These are phyloP conservation scores for Cercospora zeae-maydis DNA, from an alignment of 2,329 filamentous ascomycete species.

Conservation along the genomic window DNA sequence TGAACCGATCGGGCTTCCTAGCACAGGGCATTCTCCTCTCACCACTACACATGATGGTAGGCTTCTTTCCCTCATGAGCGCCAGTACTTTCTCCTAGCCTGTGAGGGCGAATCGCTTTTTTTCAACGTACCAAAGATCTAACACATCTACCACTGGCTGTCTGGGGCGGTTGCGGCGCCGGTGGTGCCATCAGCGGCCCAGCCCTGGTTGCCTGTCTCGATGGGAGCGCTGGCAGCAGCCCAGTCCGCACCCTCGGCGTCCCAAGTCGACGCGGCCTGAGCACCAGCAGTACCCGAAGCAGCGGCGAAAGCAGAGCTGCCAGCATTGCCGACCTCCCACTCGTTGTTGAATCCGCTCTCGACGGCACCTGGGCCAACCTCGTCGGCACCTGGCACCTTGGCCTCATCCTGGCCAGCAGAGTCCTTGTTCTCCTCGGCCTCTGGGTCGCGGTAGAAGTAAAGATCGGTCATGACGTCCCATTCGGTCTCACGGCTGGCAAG, in stretches of 20 bases:
- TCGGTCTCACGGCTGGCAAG: slow-evolving; percentile 92
- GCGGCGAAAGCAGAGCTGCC: slow-evolving; percentile 60
- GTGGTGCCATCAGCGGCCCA: slow-evolving; percentile 45
- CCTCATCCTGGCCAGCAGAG: slow-evolving; percentile 71
- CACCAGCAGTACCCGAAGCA: slow-evolving; percentile 54
- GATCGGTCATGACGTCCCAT: slow-evolving; percentile 99
- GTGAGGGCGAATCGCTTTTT: slow-evolving; percentile 21
- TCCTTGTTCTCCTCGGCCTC: slow-evolving; percentile 99
- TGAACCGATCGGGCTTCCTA: slow-evolving; percentile 35
- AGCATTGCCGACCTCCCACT: slow-evolving; percentile 78
- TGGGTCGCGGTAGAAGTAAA: slow-evolving; percentile 99
- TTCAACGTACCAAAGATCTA: slow-evolving; percentile 16
- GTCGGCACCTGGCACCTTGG: slow-evolving; percentile 77
- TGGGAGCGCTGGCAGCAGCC: slow-evolving; percentile 56
- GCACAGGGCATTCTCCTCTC: slow-evolving; percentile 97
- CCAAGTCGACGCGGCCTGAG: slow-evolving; percentile 60
- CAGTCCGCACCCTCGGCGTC: slow-evolving; percentile 64
- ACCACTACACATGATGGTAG: slow-evolving; percentile 49
- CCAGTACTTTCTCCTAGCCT: slow-evolving; percentile 42
- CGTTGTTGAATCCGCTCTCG: slow-evolving; percentile 72
- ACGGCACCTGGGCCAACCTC: slow-evolving; percentile 77
- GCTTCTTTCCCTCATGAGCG: slow-evolving; percentile 99
- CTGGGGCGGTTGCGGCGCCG: slow-evolving; percentile 31
- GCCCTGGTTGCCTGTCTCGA: slow-evolving; percentile 50
- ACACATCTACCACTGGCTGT: slow-evolving; percentile 47